Evolutionary conservation across 2,329 filamentous ascomycete species (phyloP), one percentile per base, ranked within the genome.

Genomic region (Sarocladium strictum): DNA sequence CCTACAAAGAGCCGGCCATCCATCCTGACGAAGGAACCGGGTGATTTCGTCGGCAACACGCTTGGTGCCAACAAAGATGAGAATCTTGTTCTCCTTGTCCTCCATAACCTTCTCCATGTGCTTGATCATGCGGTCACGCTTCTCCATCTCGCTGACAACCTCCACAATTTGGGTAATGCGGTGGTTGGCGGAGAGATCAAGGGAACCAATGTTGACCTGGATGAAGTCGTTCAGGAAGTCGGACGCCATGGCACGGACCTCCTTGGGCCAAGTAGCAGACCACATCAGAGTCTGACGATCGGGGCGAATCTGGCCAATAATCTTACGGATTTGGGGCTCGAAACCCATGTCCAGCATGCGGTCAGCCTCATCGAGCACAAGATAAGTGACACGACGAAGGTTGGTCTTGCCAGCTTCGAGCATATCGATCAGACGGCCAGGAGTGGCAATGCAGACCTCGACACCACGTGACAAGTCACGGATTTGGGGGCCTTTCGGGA

Each of bases 301-400:
- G 54, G 94, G 94, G 64, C 94, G 90, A 73, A 97, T 97, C 77
- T 99, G 94, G 60, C 88, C 83, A 63, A 99, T 92, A 62, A 99
- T 97, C 80, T 97, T 97, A 78, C 94, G 90, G 66, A 99, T 97
- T 73, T 97, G 94, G 62, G 94, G 94, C 77, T 99, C 94, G 76
- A 99, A 97, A 84, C 94, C 94, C 94, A 99, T 99, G 77, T 99
- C 94, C 71, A 99, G 81, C 94, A 99, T 99, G 68, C 94, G 93
- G 76, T 99, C 94, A 70, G 94, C 94, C 79, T 99, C 94, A 66
- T 99, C 94, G 60, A 99, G 91, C 62, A 97, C 94, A 56, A 99
- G 81, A 77, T 99, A 99, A 55, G 94, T 99, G 59, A 97, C 92
- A 72, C 94, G 91, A 62, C 93, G 93, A 60, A 99, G 84, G 77